Percentiles rank a stretch among this genome's conserved stretches.
Conservation (phyloP, 345 rosid species). For the Lepidium aucheri region DNA sequence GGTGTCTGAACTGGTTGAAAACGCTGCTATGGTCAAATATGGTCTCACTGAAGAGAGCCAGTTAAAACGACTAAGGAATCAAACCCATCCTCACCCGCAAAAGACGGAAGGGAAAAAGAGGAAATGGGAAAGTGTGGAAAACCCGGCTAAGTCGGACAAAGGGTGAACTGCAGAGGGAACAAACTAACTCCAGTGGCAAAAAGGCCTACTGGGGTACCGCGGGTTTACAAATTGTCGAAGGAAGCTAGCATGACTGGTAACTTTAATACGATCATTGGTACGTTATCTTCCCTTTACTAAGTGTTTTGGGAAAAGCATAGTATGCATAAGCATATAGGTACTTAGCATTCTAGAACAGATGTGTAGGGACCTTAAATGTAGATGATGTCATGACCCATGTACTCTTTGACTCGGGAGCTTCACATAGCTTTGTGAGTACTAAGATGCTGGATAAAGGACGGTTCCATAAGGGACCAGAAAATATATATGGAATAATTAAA, state of each 20-base stretch:
- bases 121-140: background rate
- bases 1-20: background rate
- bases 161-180: background rate
- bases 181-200: accelerated
- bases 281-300: too few species aligned
- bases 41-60: background rate
- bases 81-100: accelerated
- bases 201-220: background rate
- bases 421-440: too few species aligned
- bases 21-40: background rate
- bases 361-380: too few species aligned
- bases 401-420: too few species aligned
- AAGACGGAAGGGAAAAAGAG: background rate
- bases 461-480: too few species aligned
- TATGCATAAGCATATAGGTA: too few species aligned
- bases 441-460: too few species aligned
- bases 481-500: too few species aligned
- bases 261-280: background rate
- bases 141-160: background rate
- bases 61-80: too few species aligned
- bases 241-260: accelerated
- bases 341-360: too few species aligned
- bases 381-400: too few species aligned
- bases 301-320: too few species aligned
- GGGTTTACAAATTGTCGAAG: background rate